Conservation (phyloP, 306 rosid species). For the Medicago arabica region DNA sequence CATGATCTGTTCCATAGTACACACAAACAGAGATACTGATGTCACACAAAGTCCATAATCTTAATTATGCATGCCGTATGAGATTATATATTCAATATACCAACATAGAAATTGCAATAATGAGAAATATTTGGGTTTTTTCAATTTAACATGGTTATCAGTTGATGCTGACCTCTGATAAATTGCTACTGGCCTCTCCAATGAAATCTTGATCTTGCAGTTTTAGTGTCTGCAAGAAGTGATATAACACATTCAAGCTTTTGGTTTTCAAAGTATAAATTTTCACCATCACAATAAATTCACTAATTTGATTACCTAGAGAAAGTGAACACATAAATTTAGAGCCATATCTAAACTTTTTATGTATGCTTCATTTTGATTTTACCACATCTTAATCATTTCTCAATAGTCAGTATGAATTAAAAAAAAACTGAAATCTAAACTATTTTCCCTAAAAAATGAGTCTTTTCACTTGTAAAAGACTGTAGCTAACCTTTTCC, state of each 20-base stretch:
- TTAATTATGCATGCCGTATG: background rate
- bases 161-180: constrained; percentile 70
- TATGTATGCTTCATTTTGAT: background rate
- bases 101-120: background rate
- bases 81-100: background rate
- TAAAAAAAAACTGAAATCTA: background rate
- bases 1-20: constrained; percentile 50
- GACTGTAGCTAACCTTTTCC: too few species aligned
- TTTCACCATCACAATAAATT: too few species aligned
- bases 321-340: background rate
- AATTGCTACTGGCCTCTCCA: constrained; percentile 72
- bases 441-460: too few species aligned
- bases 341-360: background rate
- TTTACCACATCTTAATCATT: background rate
- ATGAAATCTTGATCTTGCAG: constrained; percentile 83
- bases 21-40: background rate
- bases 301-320: background rate
- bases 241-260: background rate
- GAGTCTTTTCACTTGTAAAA: too few species aligned
- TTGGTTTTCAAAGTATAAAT: too few species aligned
- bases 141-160: constrained; percentile 3
- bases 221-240: constrained; percentile 60
- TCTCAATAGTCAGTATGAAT: background rate
- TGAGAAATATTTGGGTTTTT: background rate
- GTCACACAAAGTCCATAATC: constrained; percentile 19